Evolutionary conservation across 192 early-diverging fungal genomes (phyloP), one percentile per base, ranked within the genome.

Genomic region (Coemansia sp.): DNA sequence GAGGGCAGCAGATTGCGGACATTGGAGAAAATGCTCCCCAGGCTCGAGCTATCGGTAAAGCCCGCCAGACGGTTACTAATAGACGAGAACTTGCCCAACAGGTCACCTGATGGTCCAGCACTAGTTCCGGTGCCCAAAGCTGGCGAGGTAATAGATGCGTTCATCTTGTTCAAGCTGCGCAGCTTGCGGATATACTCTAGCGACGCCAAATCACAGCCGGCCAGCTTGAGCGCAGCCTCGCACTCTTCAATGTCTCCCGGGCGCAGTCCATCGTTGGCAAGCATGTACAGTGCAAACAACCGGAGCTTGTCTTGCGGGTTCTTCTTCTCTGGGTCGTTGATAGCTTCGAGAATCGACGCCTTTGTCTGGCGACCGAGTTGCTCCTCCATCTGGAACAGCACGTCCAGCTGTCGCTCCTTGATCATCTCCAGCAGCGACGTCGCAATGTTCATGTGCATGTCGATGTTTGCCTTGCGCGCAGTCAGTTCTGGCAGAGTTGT

Each of bases 381-480:
- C 70, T 99, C 96, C 73, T 98, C 96, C 75, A 94, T 82, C 56
- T 95, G 89, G 70, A 98, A 97, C 58, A 97, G 91, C 0, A 87
- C 88, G 66, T 99, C 96, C 50, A 99, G 71, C 63, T 98, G 91
- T 47, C 97, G 83, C 20, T 95, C 90, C 73, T 94, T 92, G 76
- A 99, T 98, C 20, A 82, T 79, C 21, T 91, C 87, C 14, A 99
- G 82, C 64, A 99, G 70, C 18, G 84, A 79, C 2, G 95, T 98
- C 3, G 96, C 95, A 55, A 98, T 92, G 69, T 93, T 94, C 93
- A 97, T 99, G 69, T 99, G 97, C 92, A 96, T 96, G 70, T 99
- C 97, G 23, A 99, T 79, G 12, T 89, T 88, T 10, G 89, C 83
- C 75, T 99, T 97, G 51, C 94, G 84, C 14, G 93, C 93, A 17